Conservation (phyloP, 2,329 filamentous ascomycete genomes). For the Phaeoacremonium minimum region DNA sequence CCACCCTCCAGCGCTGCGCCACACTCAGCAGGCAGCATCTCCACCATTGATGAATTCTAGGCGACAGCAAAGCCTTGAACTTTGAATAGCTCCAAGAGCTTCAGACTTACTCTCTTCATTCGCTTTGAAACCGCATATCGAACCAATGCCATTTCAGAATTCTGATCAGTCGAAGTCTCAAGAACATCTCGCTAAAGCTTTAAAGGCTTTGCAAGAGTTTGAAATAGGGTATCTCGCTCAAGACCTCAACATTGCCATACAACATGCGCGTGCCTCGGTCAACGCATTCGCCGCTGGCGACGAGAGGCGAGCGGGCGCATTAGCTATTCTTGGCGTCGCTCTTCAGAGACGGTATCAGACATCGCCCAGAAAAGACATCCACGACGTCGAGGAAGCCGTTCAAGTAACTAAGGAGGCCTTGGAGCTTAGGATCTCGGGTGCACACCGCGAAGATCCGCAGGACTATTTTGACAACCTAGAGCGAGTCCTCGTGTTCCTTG, state of each 20-base stretch:
- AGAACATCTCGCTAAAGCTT: neutral
- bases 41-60: no score
- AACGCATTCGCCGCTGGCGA: neutral
- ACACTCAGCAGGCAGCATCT: no score
- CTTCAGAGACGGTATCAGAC: neutral
- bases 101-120: no score
- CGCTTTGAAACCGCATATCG: no score
- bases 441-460: neutral
- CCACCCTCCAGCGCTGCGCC: no score
- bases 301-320: neutral
- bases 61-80: no score
- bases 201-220: neutral
- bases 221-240: neutral
- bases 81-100: no score
- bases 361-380: neutral
- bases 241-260: neutral
- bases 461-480: neutral
- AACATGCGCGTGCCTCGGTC: neutral
- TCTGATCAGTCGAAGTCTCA: no score
- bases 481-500: neutral
- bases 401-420: neutral
- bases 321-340: neutral
- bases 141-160: no score
- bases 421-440: neutral
- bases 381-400: neutral